These are phyloP conservation scores for Phytopythium aichiense DNA, from an alignment of 352 stramenopile genomes.

Conservation along the genomic window DNA sequence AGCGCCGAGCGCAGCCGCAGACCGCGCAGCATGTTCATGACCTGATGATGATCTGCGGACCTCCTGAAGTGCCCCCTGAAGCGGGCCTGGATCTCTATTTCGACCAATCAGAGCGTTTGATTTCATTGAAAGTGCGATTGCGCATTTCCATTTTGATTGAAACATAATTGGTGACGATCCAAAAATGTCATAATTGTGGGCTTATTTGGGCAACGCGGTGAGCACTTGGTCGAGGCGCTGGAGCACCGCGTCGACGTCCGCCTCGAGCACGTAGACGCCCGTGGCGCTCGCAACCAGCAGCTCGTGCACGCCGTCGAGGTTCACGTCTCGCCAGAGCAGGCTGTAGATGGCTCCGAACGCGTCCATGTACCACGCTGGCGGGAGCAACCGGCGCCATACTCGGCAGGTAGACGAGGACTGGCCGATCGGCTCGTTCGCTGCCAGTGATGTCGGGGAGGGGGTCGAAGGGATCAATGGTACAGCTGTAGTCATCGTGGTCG, in stretches of 20 bases:
- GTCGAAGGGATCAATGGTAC: neutral
- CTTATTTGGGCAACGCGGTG: neutral
- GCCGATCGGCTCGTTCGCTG: neutral
- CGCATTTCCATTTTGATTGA: no score
- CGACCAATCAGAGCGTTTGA: neutral
- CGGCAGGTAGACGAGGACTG: neutral
- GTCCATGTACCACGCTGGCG: constrained; percentile 38
- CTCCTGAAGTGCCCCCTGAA: no score
- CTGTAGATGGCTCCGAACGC: constrained; percentile 72
- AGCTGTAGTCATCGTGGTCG: neutral
- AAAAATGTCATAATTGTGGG: neutral
- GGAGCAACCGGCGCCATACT: constrained; percentile 32
- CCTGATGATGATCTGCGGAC: no score
- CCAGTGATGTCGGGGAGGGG: neutral
- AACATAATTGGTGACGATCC: no score
- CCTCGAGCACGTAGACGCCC: constrained; percentile 66
- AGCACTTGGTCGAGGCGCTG: constrained; percentile 26
- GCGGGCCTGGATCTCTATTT: no score
- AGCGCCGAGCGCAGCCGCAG: neutral
- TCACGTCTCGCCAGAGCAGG: constrained; percentile 60
- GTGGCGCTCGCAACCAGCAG: constrained; percentile 60
- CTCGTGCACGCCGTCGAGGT: constrained; percentile 58
- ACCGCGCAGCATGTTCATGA: neutral
- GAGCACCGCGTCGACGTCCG: constrained; percentile 34
- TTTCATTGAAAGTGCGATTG: no score